A percentile compares a stretch with the other conserved stretches of the same genome.
Evolutionary conservation across 2,329 filamentous ascomycete genomes (phyloP).

Genomic region (Calonectria montana): DNA sequence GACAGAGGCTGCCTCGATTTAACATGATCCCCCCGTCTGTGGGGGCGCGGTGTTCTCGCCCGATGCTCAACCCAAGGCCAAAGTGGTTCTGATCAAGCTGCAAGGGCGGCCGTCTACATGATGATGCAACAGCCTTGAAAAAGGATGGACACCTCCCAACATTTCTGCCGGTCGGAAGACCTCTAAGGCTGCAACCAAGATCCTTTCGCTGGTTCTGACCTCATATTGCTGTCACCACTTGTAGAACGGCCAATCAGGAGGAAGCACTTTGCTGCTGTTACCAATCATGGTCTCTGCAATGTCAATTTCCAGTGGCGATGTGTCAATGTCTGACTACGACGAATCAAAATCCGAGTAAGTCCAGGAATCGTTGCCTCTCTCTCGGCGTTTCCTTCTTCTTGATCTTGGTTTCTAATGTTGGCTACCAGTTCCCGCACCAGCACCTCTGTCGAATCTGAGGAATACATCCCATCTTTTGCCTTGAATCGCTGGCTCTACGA

Average conservation of each 20-base stretch:
- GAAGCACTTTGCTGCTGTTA: background rate
- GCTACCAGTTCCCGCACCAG: background rate
- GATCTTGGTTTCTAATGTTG: background rate
- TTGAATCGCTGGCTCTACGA: constrained; percentile 7
- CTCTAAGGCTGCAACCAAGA: background rate
- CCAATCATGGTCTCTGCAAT: background rate
- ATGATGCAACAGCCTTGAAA: background rate
- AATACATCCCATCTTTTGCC: background rate
- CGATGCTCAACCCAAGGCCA: background rate
- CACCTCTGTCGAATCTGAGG: background rate
- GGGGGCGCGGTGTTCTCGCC: background rate
- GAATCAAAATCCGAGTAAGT: background rate
- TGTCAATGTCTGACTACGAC: background rate
- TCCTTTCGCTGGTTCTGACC: background rate
- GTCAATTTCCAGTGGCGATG: background rate
- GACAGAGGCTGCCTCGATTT: background rate
- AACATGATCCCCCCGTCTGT: background rate
- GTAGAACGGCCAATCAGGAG: background rate
- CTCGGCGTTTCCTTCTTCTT: background rate
- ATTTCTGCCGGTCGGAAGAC: background rate
- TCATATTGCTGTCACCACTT: background rate
- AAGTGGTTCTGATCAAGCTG: background rate
- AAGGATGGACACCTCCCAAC: background rate
- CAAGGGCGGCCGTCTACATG: background rate
- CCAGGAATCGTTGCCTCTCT: no score